phyloP scores from a whole-genome alignment of 331 rosid genomes.

The Acacia concinna region DNA sequence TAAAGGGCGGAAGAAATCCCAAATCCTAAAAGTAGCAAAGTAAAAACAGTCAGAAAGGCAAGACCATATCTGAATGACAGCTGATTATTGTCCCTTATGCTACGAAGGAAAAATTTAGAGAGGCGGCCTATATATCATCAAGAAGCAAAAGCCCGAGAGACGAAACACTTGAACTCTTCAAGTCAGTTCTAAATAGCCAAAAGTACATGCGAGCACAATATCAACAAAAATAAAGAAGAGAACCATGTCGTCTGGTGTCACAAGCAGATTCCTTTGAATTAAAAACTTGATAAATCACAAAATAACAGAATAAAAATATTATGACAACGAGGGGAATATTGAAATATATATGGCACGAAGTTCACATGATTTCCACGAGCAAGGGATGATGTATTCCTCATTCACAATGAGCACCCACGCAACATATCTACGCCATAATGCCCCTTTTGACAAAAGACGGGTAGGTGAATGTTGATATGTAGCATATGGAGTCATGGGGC shows the following conservation, averaged over 20 bases:
- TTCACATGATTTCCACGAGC: conserved; percentile 1
- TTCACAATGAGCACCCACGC: background rate
- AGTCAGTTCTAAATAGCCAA: background rate
- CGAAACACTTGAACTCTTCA: background rate
- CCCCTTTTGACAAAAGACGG: background rate
- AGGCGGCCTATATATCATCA: background rate
- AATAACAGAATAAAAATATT: background rate
- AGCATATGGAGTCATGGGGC: background rate
- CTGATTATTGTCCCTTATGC: background rate
- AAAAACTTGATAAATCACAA: background rate
- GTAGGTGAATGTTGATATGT: background rate
- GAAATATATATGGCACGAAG: background rate
- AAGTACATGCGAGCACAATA: background rate
- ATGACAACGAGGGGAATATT: background rate
- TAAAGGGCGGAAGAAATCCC: background rate
- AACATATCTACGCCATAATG: background rate
- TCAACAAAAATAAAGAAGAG: background rate
- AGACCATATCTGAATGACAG: background rate
- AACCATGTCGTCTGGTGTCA: background rate
- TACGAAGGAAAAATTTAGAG: background rate
- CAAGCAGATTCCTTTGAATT: background rate
- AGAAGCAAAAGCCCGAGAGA: background rate
- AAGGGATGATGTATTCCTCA: background rate
- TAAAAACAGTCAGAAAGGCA: background rate
- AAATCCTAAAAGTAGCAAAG: background rate